phyloP scores from a whole-genome alignment of 2,329 filamentous ascomycete species.

The Lasiodiplodia theobromae region DNA sequence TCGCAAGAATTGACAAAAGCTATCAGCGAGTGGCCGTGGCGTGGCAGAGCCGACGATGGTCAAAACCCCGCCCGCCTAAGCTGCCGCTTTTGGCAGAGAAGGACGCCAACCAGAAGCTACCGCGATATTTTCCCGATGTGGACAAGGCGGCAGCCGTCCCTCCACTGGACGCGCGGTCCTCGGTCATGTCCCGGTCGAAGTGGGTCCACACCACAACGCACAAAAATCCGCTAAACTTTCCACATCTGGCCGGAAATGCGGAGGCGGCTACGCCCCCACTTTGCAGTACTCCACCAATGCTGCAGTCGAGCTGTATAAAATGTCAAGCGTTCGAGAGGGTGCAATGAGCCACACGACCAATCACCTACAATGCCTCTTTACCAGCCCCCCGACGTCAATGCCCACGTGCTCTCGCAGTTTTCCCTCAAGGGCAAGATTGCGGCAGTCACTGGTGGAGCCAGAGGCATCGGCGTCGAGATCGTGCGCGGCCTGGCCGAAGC shows the following conservation, averaged over 20 bases:
- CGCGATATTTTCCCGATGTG: neutral
- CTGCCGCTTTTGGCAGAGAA: neutral
- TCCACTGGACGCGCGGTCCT: neutral
- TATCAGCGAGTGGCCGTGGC: neutral
- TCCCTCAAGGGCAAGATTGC: conserved; percentile 30
- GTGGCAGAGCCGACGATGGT: neutral
- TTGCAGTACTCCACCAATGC: too few species aligned
- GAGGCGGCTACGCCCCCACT: too few species aligned
- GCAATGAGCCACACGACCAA: neutral
- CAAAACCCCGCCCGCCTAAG: neutral
- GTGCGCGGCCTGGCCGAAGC: conserved; percentile 31
- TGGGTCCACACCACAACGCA: too few species aligned
- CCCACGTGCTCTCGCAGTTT: conserved; percentile 30
- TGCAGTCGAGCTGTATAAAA: too few species aligned
- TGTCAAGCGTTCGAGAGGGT: too few species aligned
- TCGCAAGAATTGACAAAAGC: neutral
- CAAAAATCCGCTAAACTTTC: neutral
- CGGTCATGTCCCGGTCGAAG: too few species aligned
- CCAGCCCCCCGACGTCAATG: conserved; percentile 8
- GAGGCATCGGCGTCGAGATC: conserved; percentile 31
- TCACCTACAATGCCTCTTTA: conserved; percentile 20
- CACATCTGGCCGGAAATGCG: neutral
- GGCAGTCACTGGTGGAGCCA: conserved; percentile 28
- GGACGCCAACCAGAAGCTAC: neutral
- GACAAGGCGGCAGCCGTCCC: neutral